Base-by-base conservation (phyloP, 148 eudicot species). In the Vaccinium corymbosum region DNA sequence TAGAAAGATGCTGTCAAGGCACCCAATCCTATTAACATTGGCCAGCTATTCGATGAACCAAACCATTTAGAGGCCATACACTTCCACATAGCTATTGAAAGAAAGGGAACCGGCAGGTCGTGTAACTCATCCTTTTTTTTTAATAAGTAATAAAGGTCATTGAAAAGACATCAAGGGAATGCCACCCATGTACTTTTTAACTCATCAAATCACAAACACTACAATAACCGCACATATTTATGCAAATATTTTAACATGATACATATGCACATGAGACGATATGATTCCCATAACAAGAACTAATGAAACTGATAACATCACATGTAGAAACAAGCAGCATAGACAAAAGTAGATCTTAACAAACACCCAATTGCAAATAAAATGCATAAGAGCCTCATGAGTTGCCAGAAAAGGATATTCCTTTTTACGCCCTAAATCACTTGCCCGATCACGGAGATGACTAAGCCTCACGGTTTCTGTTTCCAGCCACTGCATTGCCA, bases 391-490 rank as follows among this genome's bases (percentile, higher is more conserved):
- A 82, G 73, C 77, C 53, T 48, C 66, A 79, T 64, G 57, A 62
- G 73, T 22, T 75, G 51, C n/a, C 11, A 76, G 80, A 38, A 91
- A 95, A 95, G 98, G 99, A 97, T 97, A 97, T 97, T 94, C 95
- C 71, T 95, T 97, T 79, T 89, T 95, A 57, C 92, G 97, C 77
- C 99, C 99, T 81, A 83, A 76, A 78, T 97, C 99, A 84, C 99
- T 97, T 49, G 99, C 99, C 70, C 98, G 92, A 89, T 97, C 99
- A 78, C 99, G 97, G 84, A 95, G 99, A 97, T 95, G 98, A 86
- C 89, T 92, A 80, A 95, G 90, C 85, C 98, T 92, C 81, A 84
- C 79, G 14, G 84, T 85, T 87, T 97, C 99, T 72, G 95, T 83
- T 88, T 97, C 98, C 85, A 97, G 88, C 99, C 96, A 97, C 99